Conservation (phyloP, 2,329 filamentous ascomycete species). For the Hyphodiscus sp. region DNA sequence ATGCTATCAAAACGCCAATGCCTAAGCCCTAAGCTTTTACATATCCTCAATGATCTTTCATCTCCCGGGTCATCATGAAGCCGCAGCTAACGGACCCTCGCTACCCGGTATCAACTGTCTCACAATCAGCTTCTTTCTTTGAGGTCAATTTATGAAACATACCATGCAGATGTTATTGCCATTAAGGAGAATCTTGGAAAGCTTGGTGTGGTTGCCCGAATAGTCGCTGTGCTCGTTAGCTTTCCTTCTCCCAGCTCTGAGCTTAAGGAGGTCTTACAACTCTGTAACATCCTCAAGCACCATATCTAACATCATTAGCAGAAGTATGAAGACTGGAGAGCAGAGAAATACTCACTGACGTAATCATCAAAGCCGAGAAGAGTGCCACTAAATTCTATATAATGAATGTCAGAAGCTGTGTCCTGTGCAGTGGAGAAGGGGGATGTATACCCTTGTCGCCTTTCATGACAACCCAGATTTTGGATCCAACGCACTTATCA, state of each 20-base stretch:
- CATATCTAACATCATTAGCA: conserved; percentile 64
- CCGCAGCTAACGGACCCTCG: conserved; percentile 51
- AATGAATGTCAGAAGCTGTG: neutral
- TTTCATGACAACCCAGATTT: conserved; percentile 99
- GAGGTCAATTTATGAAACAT: conserved; percentile 1
- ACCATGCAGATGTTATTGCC: conserved; percentile 99
- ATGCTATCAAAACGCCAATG: neutral
- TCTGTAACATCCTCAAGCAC: conserved; percentile 96
- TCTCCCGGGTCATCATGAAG: conserved; percentile 12
- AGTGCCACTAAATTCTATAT: conserved; percentile 85
- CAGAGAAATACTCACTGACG: conserved; percentile 71
- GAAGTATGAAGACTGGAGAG: neutral
- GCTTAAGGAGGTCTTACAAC: conserved; percentile 54
- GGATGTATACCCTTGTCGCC: conserved; percentile 76
- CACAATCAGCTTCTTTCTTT: conserved; percentile 1
- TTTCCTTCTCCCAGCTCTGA: neutral
- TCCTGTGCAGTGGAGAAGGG: neutral
- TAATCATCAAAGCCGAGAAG: conserved; percentile 97
- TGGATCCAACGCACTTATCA: conserved; percentile 96
- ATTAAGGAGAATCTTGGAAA: conserved; percentile 91
- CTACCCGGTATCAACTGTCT: conserved; percentile 69
- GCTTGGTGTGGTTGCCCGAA: conserved; percentile 76
- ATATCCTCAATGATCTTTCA: neutral
- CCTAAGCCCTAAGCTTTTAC: neutral
- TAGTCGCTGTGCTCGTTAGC: conserved; percentile 64